Evolutionary conservation across 2,329 filamentous ascomycete genomes (phyloP).

Genomic region (Acrocalymma vagum): DNA sequence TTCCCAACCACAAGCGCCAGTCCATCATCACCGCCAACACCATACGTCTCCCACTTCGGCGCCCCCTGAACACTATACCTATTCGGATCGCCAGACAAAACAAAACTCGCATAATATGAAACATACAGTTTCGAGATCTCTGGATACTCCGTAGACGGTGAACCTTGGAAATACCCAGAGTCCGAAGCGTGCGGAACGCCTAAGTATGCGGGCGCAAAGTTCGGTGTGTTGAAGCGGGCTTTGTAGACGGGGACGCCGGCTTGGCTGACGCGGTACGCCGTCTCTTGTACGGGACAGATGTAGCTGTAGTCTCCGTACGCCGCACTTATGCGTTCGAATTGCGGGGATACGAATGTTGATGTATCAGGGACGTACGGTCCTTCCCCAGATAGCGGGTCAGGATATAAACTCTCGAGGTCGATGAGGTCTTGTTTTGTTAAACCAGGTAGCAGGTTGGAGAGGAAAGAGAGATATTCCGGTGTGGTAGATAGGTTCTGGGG

Average conservation of each 20-base stretch:
- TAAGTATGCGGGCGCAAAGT: conserved; percentile 29
- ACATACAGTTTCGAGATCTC: conserved; percentile 41
- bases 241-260: conserved; percentile 40
- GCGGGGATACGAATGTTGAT: conserved; percentile 50
- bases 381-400: conserved; percentile 18
- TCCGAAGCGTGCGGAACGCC: conserved; percentile 46
- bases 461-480: conserved; percentile 44
- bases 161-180: conserved; percentile 39
- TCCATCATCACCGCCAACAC: conserved; percentile 12
- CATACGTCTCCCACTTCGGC: conserved; percentile 40
- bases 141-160: conserved; percentile 32
- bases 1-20: conserved; percentile 34
- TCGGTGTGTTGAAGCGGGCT: conserved; percentile 46
- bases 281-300: conserved; percentile 47
- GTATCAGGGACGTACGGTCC: conserved; percentile 37
- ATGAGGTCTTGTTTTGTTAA: conserved; percentile 36
- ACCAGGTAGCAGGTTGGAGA: conserved; percentile 38
- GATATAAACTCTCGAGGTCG: conserved; percentile 43
- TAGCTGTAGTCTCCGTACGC: conserved; percentile 49
- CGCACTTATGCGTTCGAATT: conserved; percentile 56
- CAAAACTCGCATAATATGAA: conserved; percentile 46
- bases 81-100: conserved; percentile 46
- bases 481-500: conserved; percentile 45
- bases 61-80: conserved; percentile 27
- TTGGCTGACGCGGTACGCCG: conserved; percentile 29